These are phyloP conservation scores for Pseudozyma sp. DNA, from an alignment of 1,284 basidiomycete genomes.

Conservation along the genomic window DNA sequence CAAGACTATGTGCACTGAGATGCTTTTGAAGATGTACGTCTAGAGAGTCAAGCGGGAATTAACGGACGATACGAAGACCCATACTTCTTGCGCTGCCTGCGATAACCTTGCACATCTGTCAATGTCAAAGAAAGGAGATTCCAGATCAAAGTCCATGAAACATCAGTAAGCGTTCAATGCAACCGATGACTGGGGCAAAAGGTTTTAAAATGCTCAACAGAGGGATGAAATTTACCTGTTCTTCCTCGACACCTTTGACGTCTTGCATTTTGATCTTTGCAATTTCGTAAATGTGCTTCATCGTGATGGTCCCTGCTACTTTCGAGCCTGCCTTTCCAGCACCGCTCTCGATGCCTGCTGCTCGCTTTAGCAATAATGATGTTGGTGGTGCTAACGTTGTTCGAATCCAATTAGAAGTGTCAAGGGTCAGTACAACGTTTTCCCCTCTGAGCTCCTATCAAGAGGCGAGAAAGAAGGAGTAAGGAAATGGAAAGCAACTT, in stretches of 20 bases:
- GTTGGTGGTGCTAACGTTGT: conserved; percentile 81
- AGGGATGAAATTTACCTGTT: conserved; percentile 45
- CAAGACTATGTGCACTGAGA: background rate
- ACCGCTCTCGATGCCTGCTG: conserved; percentile 90
- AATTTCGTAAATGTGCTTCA: conserved; percentile 99
- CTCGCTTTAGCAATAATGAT: conserved; percentile 89
- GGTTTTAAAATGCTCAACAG: background rate
- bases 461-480: background rate
- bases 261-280: conserved; percentile 96
- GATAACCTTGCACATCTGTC: conserved; percentile 60
- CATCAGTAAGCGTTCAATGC: background rate
- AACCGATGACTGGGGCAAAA: background rate
- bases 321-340: conserved; percentile 75
- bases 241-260: conserved; percentile 57
- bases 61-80: conserved; percentile 57
- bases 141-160: background rate
- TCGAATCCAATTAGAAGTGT: background rate
- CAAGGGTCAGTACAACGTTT: background rate
- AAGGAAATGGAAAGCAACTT: conserved; percentile 11
- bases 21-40: background rate
- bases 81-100: conserved; percentile 57
- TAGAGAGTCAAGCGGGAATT: background rate
- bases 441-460: no score
- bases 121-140: background rate
- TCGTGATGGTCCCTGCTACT: conserved; percentile 83